A percentile compares a stretch with the other conserved stretches of the same genome.
Evolutionary conservation across 495 filamentous ascomycete genomes (phyloP).

Genomic region (Annulohypoxylon stygium): DNA sequence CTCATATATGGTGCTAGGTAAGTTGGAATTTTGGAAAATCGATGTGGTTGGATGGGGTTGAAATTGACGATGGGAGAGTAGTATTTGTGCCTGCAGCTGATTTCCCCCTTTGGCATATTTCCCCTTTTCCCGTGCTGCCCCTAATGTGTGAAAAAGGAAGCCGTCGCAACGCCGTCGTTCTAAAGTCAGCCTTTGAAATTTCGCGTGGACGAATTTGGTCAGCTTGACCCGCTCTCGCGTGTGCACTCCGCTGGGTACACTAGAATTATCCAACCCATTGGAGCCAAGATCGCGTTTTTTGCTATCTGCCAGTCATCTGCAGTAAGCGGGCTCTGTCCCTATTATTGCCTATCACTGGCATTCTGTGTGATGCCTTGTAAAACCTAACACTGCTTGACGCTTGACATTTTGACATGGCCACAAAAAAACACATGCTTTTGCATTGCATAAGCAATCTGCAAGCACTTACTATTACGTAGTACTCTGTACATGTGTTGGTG

Average conservation of each 20-base stretch:
- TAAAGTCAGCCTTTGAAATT: conserved; percentile 40
- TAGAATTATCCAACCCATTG: conserved; percentile 32
- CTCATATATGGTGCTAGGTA: conserved; percentile 24
- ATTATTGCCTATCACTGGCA: conserved; percentile 29
- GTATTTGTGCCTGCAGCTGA: conserved; percentile 40
- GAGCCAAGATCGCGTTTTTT: conserved; percentile 31
- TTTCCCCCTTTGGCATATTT: conserved; percentile 28
- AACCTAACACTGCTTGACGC: background rate
- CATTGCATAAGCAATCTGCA: conserved; percentile 35
- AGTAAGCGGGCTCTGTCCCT: conserved; percentile 11
- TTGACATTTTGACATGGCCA: conserved; percentile 20
- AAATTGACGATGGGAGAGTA: conserved; percentile 36
- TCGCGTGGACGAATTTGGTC: conserved; percentile 37
- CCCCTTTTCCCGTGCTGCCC: conserved; percentile 15
- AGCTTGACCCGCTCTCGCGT: conserved; percentile 34
- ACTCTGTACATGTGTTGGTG: background rate
- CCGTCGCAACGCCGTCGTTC: conserved; percentile 34
- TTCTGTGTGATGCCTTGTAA: conserved; percentile 2
- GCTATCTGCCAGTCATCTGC: conserved; percentile 23
- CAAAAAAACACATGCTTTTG: conserved; percentile 37
- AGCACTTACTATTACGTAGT: conserved; percentile 5
- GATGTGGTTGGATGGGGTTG: conserved; percentile 38
- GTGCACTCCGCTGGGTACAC: conserved; percentile 24
- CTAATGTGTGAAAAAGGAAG: conserved; percentile 23
- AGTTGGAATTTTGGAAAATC: conserved; percentile 14